A percentile compares a stretch with the other conserved stretches of the same genome.
Evolutionary conservation across 306 rosid genomes (phyloP).

Genomic region (Acmispon strigosus): DNA sequence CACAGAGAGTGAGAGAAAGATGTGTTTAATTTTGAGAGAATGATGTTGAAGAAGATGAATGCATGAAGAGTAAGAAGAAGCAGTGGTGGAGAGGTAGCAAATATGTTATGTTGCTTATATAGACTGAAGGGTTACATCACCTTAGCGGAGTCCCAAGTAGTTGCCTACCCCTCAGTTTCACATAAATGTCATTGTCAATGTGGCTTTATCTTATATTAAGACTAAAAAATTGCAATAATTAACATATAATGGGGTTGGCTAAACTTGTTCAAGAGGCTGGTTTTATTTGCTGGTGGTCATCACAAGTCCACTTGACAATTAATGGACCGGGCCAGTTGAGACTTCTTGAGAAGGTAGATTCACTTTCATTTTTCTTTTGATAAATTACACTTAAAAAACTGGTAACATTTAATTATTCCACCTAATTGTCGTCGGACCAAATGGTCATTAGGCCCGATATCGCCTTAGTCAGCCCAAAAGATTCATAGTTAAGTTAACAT

Average conservation of each 20-base stretch:
- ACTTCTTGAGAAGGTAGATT: neutral
- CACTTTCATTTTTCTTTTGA: neutral
- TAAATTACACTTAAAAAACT: neutral
- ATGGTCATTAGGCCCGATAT: too few species aligned
- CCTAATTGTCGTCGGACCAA: too few species aligned
- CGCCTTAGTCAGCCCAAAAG: too few species aligned
- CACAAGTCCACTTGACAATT: neutral
- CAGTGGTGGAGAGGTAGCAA: neutral
- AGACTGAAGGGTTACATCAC: neutral
- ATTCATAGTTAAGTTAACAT: too few species aligned
- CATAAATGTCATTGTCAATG: neutral
- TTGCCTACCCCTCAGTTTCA: neutral
- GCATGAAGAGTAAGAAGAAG: neutral
- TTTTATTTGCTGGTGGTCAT: neutral
- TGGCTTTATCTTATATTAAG: neutral
- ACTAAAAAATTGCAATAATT: neutral
- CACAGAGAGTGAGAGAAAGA: neutral
- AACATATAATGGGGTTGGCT: neutral
- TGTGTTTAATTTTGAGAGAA: neutral
- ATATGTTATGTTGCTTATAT: constrained; percentile 2
- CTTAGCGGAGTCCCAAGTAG: too few species aligned
- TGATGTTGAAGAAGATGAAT: neutral
- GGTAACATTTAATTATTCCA: too few species aligned
- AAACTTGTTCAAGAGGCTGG: neutral
- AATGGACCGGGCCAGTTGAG: neutral